phyloP scores from a whole-genome alignment of 2,329 filamentous ascomycete species.

The Domatiomyces catenatus region DNA sequence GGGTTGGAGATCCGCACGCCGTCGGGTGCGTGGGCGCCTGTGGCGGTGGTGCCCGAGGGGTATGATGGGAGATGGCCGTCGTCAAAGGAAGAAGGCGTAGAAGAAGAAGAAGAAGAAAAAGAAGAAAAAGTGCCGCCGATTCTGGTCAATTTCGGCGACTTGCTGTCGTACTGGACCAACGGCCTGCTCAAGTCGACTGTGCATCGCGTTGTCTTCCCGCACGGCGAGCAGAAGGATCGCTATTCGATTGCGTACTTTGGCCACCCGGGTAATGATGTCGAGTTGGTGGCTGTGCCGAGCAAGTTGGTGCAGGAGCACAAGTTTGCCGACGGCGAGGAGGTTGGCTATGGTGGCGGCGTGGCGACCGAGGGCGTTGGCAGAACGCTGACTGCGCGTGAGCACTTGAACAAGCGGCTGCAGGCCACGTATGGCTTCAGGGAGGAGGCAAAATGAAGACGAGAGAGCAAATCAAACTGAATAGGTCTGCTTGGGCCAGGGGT shows the following conservation, averaged over 20 bases:
- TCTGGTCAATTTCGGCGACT: slow-evolving; percentile 56
- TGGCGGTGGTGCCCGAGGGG: slow-evolving; percentile 49
- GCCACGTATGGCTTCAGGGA: slow-evolving; percentile 40
- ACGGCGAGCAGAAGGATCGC: slow-evolving; percentile 31
- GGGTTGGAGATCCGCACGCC: slow-evolving; percentile 67
- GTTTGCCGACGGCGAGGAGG: slow-evolving; percentile 22
- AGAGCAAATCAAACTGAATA: slow-evolving; percentile 37
- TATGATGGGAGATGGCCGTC: slow-evolving; percentile 2
- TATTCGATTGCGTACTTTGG: slow-evolving; percentile 50
- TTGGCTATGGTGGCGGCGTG: slow-evolving; percentile 28
- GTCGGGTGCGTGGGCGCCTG: slow-evolving; percentile 45
- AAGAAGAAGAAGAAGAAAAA: slow-evolving; percentile 14
- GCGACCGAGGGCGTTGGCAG: slow-evolving; percentile 17
- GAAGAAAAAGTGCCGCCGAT: slow-evolving; percentile 48
- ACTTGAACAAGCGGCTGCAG: slow-evolving; percentile 41
- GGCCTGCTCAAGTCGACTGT: slow-evolving; percentile 76
- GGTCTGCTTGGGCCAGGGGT: slow-evolving; percentile 66
- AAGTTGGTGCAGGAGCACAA: slow-evolving; percentile 27
- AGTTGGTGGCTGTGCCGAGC: slow-evolving; percentile 42
- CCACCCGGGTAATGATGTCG: slow-evolving; percentile 42
- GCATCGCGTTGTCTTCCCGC: slow-evolving; percentile 67
- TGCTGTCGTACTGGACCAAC: slow-evolving; percentile 76
- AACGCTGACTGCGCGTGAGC: slow-evolving; percentile 42
- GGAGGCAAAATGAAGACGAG: slow-evolving; percentile 1
- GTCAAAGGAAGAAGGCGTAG: no score